Percentiles rank a stretch among this genome's conserved stretches.
These are phyloP conservation scores for Panaeolus cyanescens DNA, from an alignment of 768 basidiomycete genomes.

Conservation along the genomic window DNA sequence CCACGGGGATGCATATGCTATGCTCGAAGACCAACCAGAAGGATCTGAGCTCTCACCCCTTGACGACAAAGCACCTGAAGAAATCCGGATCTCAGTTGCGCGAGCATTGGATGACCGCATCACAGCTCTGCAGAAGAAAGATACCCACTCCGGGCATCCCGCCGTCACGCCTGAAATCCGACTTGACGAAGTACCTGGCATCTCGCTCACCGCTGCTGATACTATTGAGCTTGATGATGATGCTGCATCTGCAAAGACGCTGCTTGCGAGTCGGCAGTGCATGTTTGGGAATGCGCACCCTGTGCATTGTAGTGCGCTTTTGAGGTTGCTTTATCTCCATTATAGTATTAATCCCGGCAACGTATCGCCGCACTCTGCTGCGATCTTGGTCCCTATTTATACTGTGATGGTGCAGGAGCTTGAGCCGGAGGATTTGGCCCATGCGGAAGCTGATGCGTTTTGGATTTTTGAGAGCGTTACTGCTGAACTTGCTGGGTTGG, in stretches of 20 bases:
- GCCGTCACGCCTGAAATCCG: slow-evolving; percentile 36
- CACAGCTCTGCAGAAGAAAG: slow-evolving; percentile 30
- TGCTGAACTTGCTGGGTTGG: slow-evolving; percentile 73
- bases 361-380: slow-evolving; percentile 66
- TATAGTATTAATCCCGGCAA: slow-evolving; percentile 71
- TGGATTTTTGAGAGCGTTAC: slow-evolving; percentile 80
- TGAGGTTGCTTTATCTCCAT: slow-evolving; percentile 75
- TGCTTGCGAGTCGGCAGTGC: slow-evolving; percentile 48
- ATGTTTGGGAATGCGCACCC: slow-evolving; percentile 52
- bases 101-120: slow-evolving; percentile 57
- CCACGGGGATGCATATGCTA: slow-evolving; percentile 48
- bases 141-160: not conserved
- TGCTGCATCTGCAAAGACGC: slow-evolving; percentile 32
- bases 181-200: slow-evolving; percentile 34
- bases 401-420: slow-evolving; percentile 62
- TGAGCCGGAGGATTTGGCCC: slow-evolving; percentile 58
- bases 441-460: slow-evolving; percentile 80
- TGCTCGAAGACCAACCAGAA: slow-evolving; percentile 57
- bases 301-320: slow-evolving; percentile 61
- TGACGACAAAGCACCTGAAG: slow-evolving; percentile 44
- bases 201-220: slow-evolving; percentile 31
- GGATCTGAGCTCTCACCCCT: slow-evolving; percentile 47
- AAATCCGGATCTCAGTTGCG: slow-evolving; percentile 51
- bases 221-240: slow-evolving; percentile 28
- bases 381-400: slow-evolving; percentile 71